phyloP scores from a whole-genome alignment of 2,329 filamentous ascomycete species.

The Monosporascus ibericus region DNA sequence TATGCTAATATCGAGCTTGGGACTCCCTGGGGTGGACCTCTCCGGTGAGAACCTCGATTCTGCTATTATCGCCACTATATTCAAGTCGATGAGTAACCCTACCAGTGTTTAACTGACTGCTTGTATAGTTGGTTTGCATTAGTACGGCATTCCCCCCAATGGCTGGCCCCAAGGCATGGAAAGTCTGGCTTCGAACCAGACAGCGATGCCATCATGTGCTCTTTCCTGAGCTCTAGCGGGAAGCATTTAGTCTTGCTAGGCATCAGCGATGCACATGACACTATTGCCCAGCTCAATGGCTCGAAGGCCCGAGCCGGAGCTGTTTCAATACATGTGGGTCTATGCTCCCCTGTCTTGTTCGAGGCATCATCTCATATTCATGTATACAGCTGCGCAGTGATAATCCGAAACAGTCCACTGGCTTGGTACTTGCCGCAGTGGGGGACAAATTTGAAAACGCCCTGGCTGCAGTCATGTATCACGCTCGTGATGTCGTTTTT shows the following conservation, averaged over 20 bases:
- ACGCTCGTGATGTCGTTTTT: constrained; percentile 64
- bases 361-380: constrained; percentile 4
- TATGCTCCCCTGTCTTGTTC: not conserved
- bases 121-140: constrained; percentile 68
- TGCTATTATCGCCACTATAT: too few species aligned
- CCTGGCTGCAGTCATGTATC: constrained; percentile 77
- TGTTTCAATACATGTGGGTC: constrained; percentile 59
- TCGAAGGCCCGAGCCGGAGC: constrained; percentile 49
- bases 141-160: constrained; percentile 72
- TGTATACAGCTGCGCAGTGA: constrained; percentile 58
- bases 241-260: constrained; percentile 72
- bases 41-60: constrained; percentile 36
- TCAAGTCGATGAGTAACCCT: not conserved
- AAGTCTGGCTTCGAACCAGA: constrained; percentile 59
- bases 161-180: constrained; percentile 86
- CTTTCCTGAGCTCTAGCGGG: constrained; percentile 68
- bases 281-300: constrained; percentile 63
- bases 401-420: constrained; percentile 43
- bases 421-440: constrained; percentile 63
- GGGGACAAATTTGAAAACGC: constrained; percentile 69
- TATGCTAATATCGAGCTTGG: constrained; percentile 55
- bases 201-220: constrained; percentile 71
- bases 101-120: constrained; percentile 10
- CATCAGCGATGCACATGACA: constrained; percentile 66
- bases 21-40: constrained; percentile 49